Evolutionary conservation across 345 rosid species (phyloP).

Genomic region (Gossypium herbaceum): DNA sequence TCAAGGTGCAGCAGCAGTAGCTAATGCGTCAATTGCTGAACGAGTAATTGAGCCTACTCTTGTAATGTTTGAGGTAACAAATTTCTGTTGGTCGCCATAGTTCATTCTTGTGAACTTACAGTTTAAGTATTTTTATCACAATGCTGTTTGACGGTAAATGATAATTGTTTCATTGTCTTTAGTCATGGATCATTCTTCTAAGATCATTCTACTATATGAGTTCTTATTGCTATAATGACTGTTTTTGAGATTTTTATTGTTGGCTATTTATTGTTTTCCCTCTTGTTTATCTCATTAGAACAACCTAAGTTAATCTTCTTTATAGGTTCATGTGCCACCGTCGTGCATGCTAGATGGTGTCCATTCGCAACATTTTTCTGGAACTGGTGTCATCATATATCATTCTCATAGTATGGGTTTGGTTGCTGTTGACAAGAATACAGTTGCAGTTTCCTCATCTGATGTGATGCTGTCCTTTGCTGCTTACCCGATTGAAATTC

Average conservation of each 20-base stretch:
- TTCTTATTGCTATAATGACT: slow-evolving; percentile 11
- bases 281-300: not conserved
- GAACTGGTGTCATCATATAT: slow-evolving; percentile 84
- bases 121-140: slow-evolving; percentile 3
- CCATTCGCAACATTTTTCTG: slow-evolving; percentile 72
- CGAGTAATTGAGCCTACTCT: slow-evolving; percentile 85
- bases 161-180: not conserved
- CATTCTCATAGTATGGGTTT: slow-evolving; percentile 90
- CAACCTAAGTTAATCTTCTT: slow-evolving; percentile 6
- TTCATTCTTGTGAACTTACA: not conserved
- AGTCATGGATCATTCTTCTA: not conserved
- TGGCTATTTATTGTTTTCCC: not conserved
- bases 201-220: not conserved
- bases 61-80: slow-evolving; percentile 87
- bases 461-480: slow-evolving; percentile 96
- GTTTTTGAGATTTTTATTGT: slow-evolving; percentile 14
- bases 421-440: slow-evolving; percentile 89
- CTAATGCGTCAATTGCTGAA: slow-evolving; percentile 80
- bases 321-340: slow-evolving; percentile 92
- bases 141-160: not conserved
- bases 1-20: slow-evolving; percentile 41
- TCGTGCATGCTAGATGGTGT: slow-evolving; percentile 94
- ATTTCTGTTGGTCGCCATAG: not conserved
- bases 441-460: slow-evolving; percentile 73
- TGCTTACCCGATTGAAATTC: slow-evolving; percentile 94